Conservation (phyloP, 2,329 filamentous ascomycete species). For the Penicillium brasilianum region DNA sequence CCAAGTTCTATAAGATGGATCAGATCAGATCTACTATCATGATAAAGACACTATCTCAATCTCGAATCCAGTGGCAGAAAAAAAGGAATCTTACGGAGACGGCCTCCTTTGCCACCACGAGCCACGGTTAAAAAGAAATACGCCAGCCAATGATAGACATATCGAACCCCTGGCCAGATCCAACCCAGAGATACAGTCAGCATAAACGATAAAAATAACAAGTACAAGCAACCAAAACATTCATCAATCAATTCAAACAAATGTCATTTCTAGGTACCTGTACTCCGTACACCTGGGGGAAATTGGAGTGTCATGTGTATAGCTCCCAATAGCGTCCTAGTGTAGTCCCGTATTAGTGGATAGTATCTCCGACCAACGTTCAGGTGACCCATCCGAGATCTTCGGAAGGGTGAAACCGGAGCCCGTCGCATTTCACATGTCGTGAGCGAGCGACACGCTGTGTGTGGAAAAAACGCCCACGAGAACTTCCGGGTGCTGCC, state of each 20-base stretch:
- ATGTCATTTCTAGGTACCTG: too few species aligned
- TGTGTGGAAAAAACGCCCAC: background rate
- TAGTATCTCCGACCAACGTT: too few species aligned
- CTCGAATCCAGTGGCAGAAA: background rate
- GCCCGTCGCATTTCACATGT: slow-evolving; percentile 15
- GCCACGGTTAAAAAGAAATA: slow-evolving; percentile 12
- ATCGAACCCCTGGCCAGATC: slow-evolving; percentile 9
- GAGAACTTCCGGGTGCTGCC: slow-evolving; percentile 19
- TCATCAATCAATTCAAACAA: background rate
- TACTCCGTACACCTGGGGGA: too few species aligned
- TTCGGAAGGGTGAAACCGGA: slow-evolving; percentile 27
- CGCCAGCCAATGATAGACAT: slow-evolving; percentile 9
- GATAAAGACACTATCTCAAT: background rate
- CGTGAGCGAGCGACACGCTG: too few species aligned
- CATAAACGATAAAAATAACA: slow-evolving; percentile 18
- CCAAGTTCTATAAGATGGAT: slow-evolving; percentile 1
- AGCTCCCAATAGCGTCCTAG: too few species aligned
- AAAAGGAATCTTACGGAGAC: background rate
- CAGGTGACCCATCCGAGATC: slow-evolving; percentile 18
- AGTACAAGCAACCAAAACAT: background rate
- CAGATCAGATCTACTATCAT: background rate
- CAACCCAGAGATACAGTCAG: slow-evolving; percentile 4
- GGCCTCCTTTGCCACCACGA: slow-evolving; percentile 20
- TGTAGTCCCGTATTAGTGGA: background rate
- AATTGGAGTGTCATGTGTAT: background rate